A percentile compares a stretch with the other conserved stretches of the same genome.
These are phyloP conservation scores for Aspergillus avenaceus DNA, from an alignment of 495 filamentous ascomycete species.

Conservation along the genomic window DNA sequence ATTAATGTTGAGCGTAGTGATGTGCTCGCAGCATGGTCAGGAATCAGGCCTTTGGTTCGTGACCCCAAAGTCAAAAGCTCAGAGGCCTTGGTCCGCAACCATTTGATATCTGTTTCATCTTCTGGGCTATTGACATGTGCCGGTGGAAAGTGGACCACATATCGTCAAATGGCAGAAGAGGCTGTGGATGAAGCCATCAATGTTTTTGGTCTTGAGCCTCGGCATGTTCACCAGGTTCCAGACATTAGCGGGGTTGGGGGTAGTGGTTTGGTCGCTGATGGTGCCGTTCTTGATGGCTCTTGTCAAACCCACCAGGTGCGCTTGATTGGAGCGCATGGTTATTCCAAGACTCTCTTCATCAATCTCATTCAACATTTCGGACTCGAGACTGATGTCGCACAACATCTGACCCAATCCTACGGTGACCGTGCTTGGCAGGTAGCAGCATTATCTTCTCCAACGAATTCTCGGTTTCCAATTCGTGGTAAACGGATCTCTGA, in stretches of 20 bases:
- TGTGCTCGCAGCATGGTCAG: conserved; percentile 93
- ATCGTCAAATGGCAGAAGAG: conserved; percentile 98
- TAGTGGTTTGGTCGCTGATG: conserved; percentile 59
- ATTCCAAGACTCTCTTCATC: conserved; percentile 94
- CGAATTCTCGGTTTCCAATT: conserved; percentile 80
- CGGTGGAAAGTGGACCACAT: conserved; percentile 99
- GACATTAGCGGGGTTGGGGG: conserved; percentile 73
- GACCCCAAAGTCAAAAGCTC: conserved; percentile 93
- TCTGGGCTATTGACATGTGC: conserved; percentile 90
- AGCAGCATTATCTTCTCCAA: conserved; percentile 76
- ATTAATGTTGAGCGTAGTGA: conserved; percentile 93
- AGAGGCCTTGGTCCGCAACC: conserved; percentile 91
- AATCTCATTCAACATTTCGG: conserved; percentile 97
- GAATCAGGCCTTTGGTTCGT: conserved; percentile 88
- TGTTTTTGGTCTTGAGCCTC: conserved; percentile 66
- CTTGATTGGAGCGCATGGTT: conserved; percentile 90
- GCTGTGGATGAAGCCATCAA: conserved; percentile 86
- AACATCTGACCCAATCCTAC: conserved; percentile 84
- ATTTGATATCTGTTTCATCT: conserved; percentile 80
- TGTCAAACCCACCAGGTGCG: conserved; percentile 92
- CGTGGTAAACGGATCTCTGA: conserved; percentile 75
- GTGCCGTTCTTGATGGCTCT: conserved; percentile 70
- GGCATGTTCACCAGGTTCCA: conserved; percentile 55
- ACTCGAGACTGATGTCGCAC: conserved; percentile 90
- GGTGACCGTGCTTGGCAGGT: conserved; percentile 97